phyloP scores from a whole-genome alignment of 805 yeast genomes.

The Ogataea naganishii region DNA sequence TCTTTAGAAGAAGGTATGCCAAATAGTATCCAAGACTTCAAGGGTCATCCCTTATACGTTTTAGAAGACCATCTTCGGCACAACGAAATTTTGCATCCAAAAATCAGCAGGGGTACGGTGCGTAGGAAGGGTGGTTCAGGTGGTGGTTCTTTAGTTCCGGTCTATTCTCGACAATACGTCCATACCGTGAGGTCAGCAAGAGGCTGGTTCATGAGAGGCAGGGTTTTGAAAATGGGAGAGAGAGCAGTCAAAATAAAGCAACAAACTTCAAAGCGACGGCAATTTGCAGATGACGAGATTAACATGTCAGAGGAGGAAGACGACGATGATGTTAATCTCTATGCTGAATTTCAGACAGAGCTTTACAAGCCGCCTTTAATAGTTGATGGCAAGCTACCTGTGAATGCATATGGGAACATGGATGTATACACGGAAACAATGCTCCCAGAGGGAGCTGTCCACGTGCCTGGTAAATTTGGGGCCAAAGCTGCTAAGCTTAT shows the following conservation, averaged over 20 bases:
- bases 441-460: conserved; percentile 75
- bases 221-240: conserved; percentile 63
- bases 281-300: conserved; percentile 21
- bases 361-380: conserved; percentile 58
- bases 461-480: conserved; percentile 46
- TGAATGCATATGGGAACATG: conserved; percentile 75
- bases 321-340: conserved; percentile 51
- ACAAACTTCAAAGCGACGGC: conserved; percentile 11
- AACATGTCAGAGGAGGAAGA: conserved; percentile 41
- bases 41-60: conserved; percentile 80
- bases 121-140: conserved; percentile 34
- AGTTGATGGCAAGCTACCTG: conserved; percentile 58
- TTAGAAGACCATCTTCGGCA: conserved; percentile 65
- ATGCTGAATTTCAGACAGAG: conserved; percentile 74
- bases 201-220: conserved; percentile 81
- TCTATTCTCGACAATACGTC: conserved; percentile 63
- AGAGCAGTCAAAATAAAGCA: conserved; percentile 48
- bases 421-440: conserved; percentile 71
- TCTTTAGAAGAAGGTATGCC: conserved; percentile 84
- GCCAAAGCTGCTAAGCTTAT: conserved; percentile 64
- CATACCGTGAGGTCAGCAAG: conserved; percentile 58
- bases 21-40: conserved; percentile 69
- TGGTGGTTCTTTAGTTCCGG: conserved; percentile 39
- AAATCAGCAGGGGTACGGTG: conserved; percentile 67
- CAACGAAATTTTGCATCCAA: conserved; percentile 66